phyloP scores from a whole-genome alignment of 257 asterid species.

The Plantago ovata region DNA sequence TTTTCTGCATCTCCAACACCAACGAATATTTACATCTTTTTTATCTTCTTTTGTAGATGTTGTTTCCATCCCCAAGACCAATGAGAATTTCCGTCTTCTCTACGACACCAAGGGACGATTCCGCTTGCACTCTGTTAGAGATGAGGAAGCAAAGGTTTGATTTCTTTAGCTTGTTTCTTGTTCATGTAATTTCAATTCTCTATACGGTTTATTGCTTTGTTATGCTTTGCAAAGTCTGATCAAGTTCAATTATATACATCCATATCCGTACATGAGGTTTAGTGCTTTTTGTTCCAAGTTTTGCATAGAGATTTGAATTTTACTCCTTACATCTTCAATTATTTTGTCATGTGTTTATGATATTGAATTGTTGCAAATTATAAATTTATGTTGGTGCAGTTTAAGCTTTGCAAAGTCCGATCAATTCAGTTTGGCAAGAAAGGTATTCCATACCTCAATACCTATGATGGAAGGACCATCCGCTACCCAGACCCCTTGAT shows the following conservation, averaged over 20 bases:
- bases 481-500: conserved; percentile 37
- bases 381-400: conserved; percentile 18
- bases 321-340: too few relatives aligned
- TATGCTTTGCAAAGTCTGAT: background rate
- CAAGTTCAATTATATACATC: too few relatives aligned
- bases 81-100: conserved; percentile 23
- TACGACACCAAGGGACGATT: conserved; percentile 23
- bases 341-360: background rate
- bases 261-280: too few relatives aligned
- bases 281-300: too few relatives aligned
- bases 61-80: conserved; percentile 21
- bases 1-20: conserved; percentile 12
- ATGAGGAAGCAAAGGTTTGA: conserved; percentile 21
- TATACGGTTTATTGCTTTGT: background rate
- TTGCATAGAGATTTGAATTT: too few relatives aligned
- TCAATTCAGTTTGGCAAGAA: conserved; percentile 32
- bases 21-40: conserved; percentile 19
- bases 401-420: conserved; percentile 35
- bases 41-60: conserved; percentile 11
- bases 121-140: conserved; percentile 21
- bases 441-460: conserved; percentile 30
- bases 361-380: background rate
- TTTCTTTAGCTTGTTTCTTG: background rate
- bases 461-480: conserved; percentile 35
- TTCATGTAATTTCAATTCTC: background rate